These are phyloP conservation scores for Saprolegnia diclina DNA, from an alignment of 352 stramenopile species.

Conservation along the genomic window DNA sequence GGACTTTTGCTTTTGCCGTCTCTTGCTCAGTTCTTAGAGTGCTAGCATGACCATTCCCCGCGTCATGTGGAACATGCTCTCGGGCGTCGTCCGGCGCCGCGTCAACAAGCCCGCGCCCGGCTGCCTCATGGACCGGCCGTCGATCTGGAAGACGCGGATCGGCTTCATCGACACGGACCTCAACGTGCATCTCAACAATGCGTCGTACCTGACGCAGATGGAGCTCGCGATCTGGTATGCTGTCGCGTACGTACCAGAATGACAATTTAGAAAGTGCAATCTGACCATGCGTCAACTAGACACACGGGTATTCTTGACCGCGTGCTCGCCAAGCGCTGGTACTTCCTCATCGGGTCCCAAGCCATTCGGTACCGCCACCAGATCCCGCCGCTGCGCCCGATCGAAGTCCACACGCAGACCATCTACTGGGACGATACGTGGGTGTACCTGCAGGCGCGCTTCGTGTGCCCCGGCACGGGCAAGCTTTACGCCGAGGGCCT, in stretches of 20 bases:
- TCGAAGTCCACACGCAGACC: conserved; percentile 61
- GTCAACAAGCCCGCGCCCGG: conserved; percentile 39
- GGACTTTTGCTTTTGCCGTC: conserved; percentile 12
- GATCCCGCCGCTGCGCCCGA: conserved; percentile 47
- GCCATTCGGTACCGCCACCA: conserved; percentile 54
- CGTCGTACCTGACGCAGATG: conserved; percentile 68
- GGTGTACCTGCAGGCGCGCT: conserved; percentile 61
- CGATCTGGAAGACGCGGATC: conserved; percentile 51
- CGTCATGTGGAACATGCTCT: conserved; percentile 66
- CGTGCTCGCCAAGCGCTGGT: conserved; percentile 42
- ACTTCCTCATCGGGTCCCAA: conserved; percentile 68
- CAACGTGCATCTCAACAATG: conserved; percentile 44
- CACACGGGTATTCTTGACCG: background rate
- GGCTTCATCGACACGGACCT: conserved; percentile 57
- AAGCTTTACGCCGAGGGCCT: conserved; percentile 59
- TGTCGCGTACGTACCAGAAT: conserved; percentile 42
- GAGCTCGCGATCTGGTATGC: conserved; percentile 68
- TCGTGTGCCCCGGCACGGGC: conserved; percentile 57
- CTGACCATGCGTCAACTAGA: background rate
- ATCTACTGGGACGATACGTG: conserved; percentile 66
- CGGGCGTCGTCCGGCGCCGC: conserved; percentile 44
- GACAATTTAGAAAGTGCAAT: background rate
- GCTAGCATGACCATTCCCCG: conserved; percentile 46
- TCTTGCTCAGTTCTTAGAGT: background rate
- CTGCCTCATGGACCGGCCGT: conserved; percentile 48